A percentile compares a stretch with the other conserved stretches of the same genome.
Evolutionary conservation across 164 flowering plant genomes (phyloP).

Genomic region (Aristolochia contorta): DNA sequence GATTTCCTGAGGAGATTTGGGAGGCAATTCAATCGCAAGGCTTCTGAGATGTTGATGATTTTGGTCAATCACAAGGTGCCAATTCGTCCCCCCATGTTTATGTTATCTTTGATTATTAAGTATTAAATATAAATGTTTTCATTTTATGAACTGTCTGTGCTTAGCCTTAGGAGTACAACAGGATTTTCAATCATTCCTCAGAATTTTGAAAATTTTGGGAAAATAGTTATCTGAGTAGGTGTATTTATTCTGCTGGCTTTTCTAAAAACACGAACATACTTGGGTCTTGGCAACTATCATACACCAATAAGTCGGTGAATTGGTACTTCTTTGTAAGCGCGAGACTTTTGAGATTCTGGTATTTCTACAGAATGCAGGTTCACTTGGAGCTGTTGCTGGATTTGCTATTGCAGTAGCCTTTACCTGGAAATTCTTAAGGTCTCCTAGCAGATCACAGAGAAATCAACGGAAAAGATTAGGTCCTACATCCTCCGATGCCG

Average conservation of each 20-base stretch:
- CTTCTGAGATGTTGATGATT: constrained; percentile 18
- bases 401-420: constrained; percentile 28
- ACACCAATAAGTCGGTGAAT: background rate
- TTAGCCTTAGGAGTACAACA: background rate
- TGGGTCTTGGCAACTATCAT: background rate
- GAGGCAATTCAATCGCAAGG: constrained; percentile 15
- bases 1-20: constrained; percentile 15
- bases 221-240: background rate
- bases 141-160: background rate
- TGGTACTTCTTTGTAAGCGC: background rate
- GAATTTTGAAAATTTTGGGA: too few relatives aligned
- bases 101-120: background rate
- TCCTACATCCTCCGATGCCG: constrained; percentile 16
- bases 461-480: constrained; percentile 15
- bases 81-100: constrained; percentile 1
- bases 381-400: constrained; percentile 30
- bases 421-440: constrained; percentile 27
- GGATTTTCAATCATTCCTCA: background rate
- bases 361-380: constrained; percentile 21
- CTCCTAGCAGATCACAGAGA: constrained; percentile 12
- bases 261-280: background rate
- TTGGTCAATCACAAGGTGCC: constrained; percentile 23
- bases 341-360: background rate
- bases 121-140: background rate
- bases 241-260: background rate